Evolutionary conservation across 176 grass and related monocot species (phyloP).

Genomic region (Ensete ventricosum): DNA sequence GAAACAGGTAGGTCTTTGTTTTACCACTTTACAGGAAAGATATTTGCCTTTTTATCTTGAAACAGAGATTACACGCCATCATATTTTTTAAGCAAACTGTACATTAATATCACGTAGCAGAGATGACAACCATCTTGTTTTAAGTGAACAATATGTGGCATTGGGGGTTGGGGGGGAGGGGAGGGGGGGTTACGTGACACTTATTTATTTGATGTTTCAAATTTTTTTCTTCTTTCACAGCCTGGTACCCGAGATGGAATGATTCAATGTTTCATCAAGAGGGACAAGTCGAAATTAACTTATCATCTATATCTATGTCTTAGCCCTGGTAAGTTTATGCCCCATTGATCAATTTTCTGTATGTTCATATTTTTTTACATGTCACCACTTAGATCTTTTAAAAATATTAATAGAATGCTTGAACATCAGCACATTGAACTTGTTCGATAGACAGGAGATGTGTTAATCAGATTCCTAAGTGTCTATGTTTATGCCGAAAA

Average conservation of each 20-base stretch:
- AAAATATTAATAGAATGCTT: no score
- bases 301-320: slow-evolving; percentile 12
- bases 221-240: neutral
- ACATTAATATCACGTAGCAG: no score
- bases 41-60: no score
- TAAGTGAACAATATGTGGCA: neutral
- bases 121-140: neutral
- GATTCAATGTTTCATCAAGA: slow-evolving; percentile 15
- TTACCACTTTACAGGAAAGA: neutral
- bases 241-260: slow-evolving; percentile 13
- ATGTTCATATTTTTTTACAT: neutral
- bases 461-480: no score
- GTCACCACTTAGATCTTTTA: no score
- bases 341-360: neutral
- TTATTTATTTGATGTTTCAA: neutral
- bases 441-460: no score
- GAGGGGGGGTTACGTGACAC: neutral
- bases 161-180: neutral
- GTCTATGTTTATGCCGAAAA: no score
- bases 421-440: no score
- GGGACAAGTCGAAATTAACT: slow-evolving; percentile 13
- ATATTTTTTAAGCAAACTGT: no score
- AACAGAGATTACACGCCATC: no score
- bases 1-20: slow-evolving; percentile 1
- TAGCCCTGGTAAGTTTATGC: neutral